Percentiles rank a stretch among this genome's conserved stretches.
Evolutionary conservation across 371 early-diverging fungal species (phyloP).

Genomic region (Mortierella sp.): DNA sequence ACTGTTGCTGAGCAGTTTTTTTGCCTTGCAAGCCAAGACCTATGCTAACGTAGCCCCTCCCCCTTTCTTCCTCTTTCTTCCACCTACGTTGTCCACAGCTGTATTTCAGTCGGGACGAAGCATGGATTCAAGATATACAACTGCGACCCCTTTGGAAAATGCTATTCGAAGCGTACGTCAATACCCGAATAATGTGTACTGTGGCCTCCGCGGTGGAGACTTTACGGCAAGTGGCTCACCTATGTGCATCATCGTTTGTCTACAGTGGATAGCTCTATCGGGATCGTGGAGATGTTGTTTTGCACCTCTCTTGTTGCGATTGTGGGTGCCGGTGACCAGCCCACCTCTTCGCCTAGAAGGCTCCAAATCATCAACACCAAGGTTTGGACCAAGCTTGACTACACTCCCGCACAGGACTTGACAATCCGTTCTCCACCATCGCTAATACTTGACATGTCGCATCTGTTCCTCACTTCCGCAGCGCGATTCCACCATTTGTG

Average conservation of each 20-base stretch:
- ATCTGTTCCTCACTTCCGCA: constrained; percentile 36
- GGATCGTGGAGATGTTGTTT: constrained; percentile 96
- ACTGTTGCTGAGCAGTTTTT: too few relatives aligned
- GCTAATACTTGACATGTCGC: too few relatives aligned
- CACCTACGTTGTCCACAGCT: constrained; percentile 58
- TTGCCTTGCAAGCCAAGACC: too few relatives aligned
- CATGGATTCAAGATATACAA: constrained; percentile 92
- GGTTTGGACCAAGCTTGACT: too few relatives aligned
- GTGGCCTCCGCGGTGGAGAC: too few relatives aligned
- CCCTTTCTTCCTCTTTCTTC: background rate
- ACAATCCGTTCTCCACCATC: too few relatives aligned
- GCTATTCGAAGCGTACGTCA: constrained; percentile 79
- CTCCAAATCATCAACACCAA: constrained; percentile 96
- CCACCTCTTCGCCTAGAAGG: constrained; percentile 88
- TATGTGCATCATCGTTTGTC: background rate
- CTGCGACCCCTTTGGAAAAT: constrained; percentile 94
- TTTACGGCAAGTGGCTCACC: background rate
- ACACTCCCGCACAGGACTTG: too few relatives aligned
- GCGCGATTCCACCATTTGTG: constrained; percentile 96
- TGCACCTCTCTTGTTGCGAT: constrained; percentile 95
- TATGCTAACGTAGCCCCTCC: too few relatives aligned
- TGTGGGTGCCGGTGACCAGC: constrained; percentile 93
- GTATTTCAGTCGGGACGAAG: constrained; percentile 90
- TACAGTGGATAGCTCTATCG: constrained; percentile 85
- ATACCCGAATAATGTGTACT: background rate